Conservation (phyloP, 306 rosid genomes). For the Prunus armeniaca region DNA sequence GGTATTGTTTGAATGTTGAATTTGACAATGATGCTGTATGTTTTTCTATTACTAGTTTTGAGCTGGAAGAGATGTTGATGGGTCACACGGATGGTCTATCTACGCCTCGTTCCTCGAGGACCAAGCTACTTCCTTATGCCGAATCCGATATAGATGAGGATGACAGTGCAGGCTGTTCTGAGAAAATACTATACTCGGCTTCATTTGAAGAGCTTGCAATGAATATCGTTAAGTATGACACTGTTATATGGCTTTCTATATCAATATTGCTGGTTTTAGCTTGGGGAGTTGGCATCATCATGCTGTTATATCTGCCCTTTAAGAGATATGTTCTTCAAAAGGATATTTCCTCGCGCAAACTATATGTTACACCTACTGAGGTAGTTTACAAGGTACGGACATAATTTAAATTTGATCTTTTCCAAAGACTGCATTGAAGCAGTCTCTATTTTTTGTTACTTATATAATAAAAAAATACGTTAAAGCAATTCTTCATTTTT, state of each 20-base stretch:
- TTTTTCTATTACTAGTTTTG: slow-evolving; percentile 29
- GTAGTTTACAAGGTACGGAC: slow-evolving; percentile 70
- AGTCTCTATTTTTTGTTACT: background rate
- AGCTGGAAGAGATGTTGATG: slow-evolving; percentile 59
- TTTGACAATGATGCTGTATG: slow-evolving; percentile 7
- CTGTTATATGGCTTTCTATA: slow-evolving; percentile 77
- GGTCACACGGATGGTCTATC: slow-evolving; percentile 60
- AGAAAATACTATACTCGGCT: slow-evolving; percentile 59
- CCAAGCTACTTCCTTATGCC: slow-evolving; percentile 49
- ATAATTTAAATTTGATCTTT: background rate
- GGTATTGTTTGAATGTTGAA: slow-evolving; percentile 4
- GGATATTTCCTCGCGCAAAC: slow-evolving; percentile 70
- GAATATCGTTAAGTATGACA: slow-evolving; percentile 65
- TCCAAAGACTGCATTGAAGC: background rate
- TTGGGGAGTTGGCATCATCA: slow-evolving; percentile 86
- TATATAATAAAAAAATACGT: background rate
- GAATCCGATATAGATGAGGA: slow-evolving; percentile 46
- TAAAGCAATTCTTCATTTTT: background rate
- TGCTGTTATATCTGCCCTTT: slow-evolving; percentile 85
- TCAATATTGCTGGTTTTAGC: slow-evolving; percentile 80
- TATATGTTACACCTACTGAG: slow-evolving; percentile 73
- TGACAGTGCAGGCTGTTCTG: slow-evolving; percentile 45
- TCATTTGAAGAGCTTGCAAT: slow-evolving; percentile 78
- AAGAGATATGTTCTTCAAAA: slow-evolving; percentile 69
- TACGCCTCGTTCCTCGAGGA: slow-evolving; percentile 46